Conservation (phyloP, 768 basidiomycete species). For the Pleurotus giganteus region DNA sequence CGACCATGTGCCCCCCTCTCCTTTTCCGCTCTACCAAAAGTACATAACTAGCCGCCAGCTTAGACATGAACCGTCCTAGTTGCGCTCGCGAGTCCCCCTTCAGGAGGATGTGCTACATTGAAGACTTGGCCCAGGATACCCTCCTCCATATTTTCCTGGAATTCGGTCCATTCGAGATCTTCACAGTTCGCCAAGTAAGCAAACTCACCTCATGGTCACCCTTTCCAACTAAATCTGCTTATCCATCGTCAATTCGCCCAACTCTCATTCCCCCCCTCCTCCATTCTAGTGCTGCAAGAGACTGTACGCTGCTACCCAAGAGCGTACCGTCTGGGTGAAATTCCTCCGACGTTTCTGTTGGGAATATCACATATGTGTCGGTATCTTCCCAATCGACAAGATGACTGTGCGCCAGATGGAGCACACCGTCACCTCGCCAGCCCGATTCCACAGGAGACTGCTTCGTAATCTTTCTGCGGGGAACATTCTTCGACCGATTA, state of each 20-base stretch:
- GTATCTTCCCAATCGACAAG: conserved; percentile 21
- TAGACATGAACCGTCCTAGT: conserved; percentile 1
- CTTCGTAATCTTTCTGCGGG: background rate
- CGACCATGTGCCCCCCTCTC: conserved; percentile 6
- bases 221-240: background rate
- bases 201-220: no score
- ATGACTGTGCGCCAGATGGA: conserved; percentile 26
- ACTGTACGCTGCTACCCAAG: conserved; percentile 16
- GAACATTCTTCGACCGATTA: conserved; percentile 9
- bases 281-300: conserved; percentile 21
- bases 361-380: conserved; percentile 16
- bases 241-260: no score
- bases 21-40: background rate
- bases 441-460: conserved; percentile 16
- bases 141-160: conserved; percentile 8
- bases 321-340: conserved; percentile 26
- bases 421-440: conserved; percentile 22
- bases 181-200: conserved; percentile 7
- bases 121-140: conserved; percentile 2
- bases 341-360: conserved; percentile 21
- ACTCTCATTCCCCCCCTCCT: background rate
- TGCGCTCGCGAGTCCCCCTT: background rate
- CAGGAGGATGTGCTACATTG: conserved; percentile 7
- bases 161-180: conserved; percentile 4
- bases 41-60: background rate